Base-by-base conservation (phyloP, 139 green algal genomes). In the Limnomonas spitsbergensis region DNA sequence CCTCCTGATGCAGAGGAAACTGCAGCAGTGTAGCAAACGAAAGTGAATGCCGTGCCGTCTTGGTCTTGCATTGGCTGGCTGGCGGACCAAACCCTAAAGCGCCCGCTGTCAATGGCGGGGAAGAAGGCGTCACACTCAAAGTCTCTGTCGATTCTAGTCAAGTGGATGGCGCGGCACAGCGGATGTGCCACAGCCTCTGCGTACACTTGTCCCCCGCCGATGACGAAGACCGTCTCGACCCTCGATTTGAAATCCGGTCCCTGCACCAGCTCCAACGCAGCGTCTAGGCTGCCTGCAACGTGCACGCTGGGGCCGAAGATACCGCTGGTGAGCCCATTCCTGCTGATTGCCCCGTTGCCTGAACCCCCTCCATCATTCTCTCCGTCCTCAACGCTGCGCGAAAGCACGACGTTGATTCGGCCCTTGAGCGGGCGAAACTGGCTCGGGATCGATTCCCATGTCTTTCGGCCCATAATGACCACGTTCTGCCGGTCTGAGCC, bases 401-500 rank as follows among this genome's bases (percentile, higher is more conserved):
- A 93, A 4, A 99, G 89, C 4, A 99, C 92, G 38, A 99, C 89
- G 87, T 99, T 99, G 2, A 99, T 69, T 29, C 96, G 88, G 2
- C 93, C 94, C 1, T 87, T 77, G 7, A 99, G 85, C 0, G 96
- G 96, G 2, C 94, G 81, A 82, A 97, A 98, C 69, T 96, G 95
- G 4, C 72, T 40, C 0, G 96, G 96, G 32, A 99, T 97, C 20
- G 88, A 96, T 34, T 99, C 93, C 93, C 94, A 99, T 0, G 96
- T 99, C 71, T 92, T 95, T 7, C 96, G 87, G n/a, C 96, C 96
- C 96, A 99, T 99, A 75, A 99, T 91, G 6, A 99, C 94, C 0
- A 93, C 96, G 77, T 99, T 99, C 53, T 87, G 80, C 75, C 92
- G 93, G 40, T 92, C 81, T 61, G 47, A 61, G n/a, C n/a, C n/a